Evolutionary conservation across 176 grass and related monocot genomes (phyloP), one percentile per base, ranked within the genome.

Genomic region (Aegilops speltoides): DNA sequence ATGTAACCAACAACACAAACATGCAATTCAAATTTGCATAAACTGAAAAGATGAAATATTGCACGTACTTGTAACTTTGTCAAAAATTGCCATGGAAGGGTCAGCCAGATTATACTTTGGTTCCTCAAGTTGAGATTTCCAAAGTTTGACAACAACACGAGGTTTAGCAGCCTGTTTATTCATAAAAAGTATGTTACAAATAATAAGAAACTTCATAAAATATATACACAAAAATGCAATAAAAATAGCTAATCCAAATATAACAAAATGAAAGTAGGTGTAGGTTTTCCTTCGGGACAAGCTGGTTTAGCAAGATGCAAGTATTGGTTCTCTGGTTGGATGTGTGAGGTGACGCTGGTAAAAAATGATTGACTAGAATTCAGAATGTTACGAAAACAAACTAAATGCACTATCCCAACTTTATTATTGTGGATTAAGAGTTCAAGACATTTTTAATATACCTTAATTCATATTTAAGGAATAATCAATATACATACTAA

Each of bases 11-110:
- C 23, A 88, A 43, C 31, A 69, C 12, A 87, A 60, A 29, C 41
- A 86, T 68, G n/a, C 70, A 71, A 75, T 82, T 64, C 45, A 33
- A 83, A 84, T 17, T 69, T 69, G 26, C 13, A 60, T 75, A 29
- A 86, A 17, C 64, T 61, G 62, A 56, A 19, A 64, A 91, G 57
- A 37, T 76, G 48, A 86, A 87, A 46, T 59, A 87, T 81, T 48
- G 59, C 52, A 76, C 97, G 83, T 93, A 99, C 97, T 97, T 82
- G 94, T 88, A 72, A 62, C 78, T 86, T 94, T 96, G 54, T 97
- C 97, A 76, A 94, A 76, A 84, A 99, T 90, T 82, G 86, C 54
- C 25, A 97, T 64, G 31, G 85, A 84, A 57, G 92, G 94, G 67
- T 99, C 92, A 68, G 87, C 65, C 82, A 86, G 89, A 80, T 82